Percentiles rank a stretch among this genome's conserved stretches.
Evolutionary conservation across 306 rosid species (phyloP).

Genomic region (Glycine latifolia): DNA sequence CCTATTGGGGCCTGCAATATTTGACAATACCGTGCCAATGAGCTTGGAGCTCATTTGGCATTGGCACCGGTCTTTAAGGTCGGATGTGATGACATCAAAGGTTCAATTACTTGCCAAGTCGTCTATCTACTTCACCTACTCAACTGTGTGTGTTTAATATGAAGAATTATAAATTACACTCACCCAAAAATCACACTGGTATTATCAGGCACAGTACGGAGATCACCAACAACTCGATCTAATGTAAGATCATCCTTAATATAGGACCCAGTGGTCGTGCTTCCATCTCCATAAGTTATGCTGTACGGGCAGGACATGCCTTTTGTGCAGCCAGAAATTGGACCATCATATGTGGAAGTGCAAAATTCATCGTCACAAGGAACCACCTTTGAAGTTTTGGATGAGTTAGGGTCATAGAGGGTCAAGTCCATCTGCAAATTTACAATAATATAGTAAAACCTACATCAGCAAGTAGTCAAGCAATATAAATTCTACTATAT

Average conservation of each 20-base stretch:
- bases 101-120: slow-evolving; percentile 13
- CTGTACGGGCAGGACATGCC: slow-evolving; percentile 64
- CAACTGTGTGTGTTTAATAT: slow-evolving; percentile 4
- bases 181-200: slow-evolving; percentile 80
- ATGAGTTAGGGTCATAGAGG: slow-evolving; percentile 64
- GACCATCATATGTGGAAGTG: slow-evolving; percentile 60
- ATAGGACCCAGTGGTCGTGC: slow-evolving; percentile 74
- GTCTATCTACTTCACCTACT: slow-evolving; percentile 3
- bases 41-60: slow-evolving; percentile 9
- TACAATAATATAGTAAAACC: slow-evolving; percentile 43
- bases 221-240: slow-evolving; percentile 60
- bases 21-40: background rate
- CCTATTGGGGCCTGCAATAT: slow-evolving; percentile 4
- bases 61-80: background rate
- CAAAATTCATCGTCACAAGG: slow-evolving; percentile 75
- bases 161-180: slow-evolving; percentile 46
- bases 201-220: slow-evolving; percentile 48
- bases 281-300: slow-evolving; percentile 89
- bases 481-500: slow-evolving; percentile 3
- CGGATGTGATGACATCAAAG: slow-evolving; percentile 20
- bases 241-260: slow-evolving; percentile 73
- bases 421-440: slow-evolving; percentile 71
- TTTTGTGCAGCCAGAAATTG: slow-evolving; percentile 63
- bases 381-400: slow-evolving; percentile 64
- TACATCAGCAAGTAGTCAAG: slow-evolving; percentile 39